Percentiles rank a stretch among this genome's conserved stretches.
Conservation (phyloP, 306 rosid genomes). For the Nissolia schottii region DNA sequence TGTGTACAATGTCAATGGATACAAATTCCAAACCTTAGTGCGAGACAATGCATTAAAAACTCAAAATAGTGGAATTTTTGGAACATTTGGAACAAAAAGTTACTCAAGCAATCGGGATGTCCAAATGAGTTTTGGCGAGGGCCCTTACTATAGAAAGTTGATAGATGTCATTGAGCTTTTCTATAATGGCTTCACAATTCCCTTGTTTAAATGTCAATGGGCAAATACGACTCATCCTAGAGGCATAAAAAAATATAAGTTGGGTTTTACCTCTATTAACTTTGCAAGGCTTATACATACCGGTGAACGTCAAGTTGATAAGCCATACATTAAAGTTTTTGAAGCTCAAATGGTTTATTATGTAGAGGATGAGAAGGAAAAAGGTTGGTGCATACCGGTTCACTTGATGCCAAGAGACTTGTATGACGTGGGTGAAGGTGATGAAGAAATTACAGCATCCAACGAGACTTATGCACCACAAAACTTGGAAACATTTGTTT, state of each 20-base stretch:
- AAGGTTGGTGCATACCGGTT: not conserved
- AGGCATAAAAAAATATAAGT: too few species aligned
- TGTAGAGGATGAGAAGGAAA: too few species aligned
- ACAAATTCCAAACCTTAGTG: not conserved
- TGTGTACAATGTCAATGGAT: not conserved
- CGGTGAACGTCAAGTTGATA: not conserved
- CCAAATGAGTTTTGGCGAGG: too few species aligned
- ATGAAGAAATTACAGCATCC: not conserved
- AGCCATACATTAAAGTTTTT: not conserved
- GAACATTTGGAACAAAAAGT: too few species aligned
- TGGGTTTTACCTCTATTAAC: not conserved
- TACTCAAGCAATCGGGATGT: too few species aligned
- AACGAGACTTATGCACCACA: not conserved
- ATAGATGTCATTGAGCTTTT: too few species aligned
- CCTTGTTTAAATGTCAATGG: too few species aligned
- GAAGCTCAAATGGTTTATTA: too few species aligned
- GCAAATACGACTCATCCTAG: too few species aligned
- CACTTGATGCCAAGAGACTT: not conserved
- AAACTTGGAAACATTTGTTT: not conserved
- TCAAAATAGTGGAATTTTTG: too few species aligned
- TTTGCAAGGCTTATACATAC: not conserved
- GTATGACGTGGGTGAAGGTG: not conserved
- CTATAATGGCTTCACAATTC: too few species aligned
- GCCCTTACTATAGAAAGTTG: too few species aligned
- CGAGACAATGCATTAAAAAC: not conserved